Evolutionary conservation across 495 filamentous ascomycete species (phyloP).

Genomic region (Lasiosphaeria hispida): DNA sequence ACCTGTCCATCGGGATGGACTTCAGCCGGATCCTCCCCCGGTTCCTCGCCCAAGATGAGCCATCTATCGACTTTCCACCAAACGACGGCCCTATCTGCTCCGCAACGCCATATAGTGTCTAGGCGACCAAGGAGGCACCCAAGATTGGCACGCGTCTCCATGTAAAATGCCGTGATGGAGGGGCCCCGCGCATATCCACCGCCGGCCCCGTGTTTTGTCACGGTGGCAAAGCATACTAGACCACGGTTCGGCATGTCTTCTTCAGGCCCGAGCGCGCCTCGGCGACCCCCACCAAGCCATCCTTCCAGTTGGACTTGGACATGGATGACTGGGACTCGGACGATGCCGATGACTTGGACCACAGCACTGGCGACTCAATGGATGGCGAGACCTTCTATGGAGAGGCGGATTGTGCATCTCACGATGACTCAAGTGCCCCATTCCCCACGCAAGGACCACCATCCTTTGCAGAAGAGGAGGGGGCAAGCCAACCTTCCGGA

Average conservation of each 20-base stretch:
- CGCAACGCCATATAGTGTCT: neutral
- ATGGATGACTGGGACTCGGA: too few relatives aligned
- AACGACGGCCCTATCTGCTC: neutral
- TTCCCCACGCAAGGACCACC: neutral
- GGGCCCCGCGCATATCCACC: neutral
- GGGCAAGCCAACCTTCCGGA: neutral
- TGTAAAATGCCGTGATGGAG: neutral
- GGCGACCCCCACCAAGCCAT: too few relatives aligned
- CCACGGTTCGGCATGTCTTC: conserved; percentile 6
- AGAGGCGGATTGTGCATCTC: neutral
- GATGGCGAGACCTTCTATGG: too few relatives aligned
- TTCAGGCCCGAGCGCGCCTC: neutral
- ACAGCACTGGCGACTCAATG: too few relatives aligned
- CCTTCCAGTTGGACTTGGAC: too few relatives aligned
- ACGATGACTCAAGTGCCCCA: neutral
- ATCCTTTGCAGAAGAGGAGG: neutral
- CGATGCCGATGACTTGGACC: too few relatives aligned
- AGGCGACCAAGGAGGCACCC: neutral
- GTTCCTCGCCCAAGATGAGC: neutral
- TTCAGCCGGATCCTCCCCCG: neutral
- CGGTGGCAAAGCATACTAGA: neutral
- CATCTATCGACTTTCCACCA: neutral
- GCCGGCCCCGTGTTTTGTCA: conserved; percentile 2
- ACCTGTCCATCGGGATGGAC: neutral
- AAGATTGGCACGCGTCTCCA: neutral